These are phyloP conservation scores for Ophiocordyceps camponoti-rufipedis DNA, from an alignment of 2,329 filamentous ascomycete species.

Conservation along the genomic window DNA sequence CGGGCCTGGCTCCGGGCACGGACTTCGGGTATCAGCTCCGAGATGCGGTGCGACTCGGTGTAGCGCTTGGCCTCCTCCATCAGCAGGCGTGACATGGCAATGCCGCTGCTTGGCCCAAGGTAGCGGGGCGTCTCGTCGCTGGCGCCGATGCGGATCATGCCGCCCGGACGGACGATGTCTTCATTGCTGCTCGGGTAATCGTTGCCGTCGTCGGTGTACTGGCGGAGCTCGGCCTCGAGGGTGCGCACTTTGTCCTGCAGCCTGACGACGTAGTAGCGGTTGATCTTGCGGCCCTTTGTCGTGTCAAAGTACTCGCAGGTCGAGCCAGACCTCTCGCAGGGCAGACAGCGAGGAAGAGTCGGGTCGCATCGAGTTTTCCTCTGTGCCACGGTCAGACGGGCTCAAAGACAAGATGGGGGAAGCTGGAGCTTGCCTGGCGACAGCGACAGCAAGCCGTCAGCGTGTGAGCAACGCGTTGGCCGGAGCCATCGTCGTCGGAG, in stretches of 20 bases:
- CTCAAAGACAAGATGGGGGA: not conserved
- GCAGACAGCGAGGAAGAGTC: constrained; percentile 73
- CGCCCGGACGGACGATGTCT: constrained; percentile 72
- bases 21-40: constrained; percentile 70
- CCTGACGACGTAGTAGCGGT: constrained; percentile 79
- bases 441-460: constrained; percentile 67
- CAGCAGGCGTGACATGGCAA: constrained; percentile 82
- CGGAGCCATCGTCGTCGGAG: constrained; percentile 29
- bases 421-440: constrained; percentile 41
- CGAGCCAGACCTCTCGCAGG: constrained; percentile 82
- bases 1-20: constrained; percentile 15
- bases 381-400: constrained; percentile 23
- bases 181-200: constrained; percentile 55
- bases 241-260: constrained; percentile 73
- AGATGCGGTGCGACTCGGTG: constrained; percentile 78
- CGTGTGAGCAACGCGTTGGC: constrained; percentile 55
- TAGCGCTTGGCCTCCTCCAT: constrained; percentile 96
- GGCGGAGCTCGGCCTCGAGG: constrained; percentile 64
- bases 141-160: constrained; percentile 68
- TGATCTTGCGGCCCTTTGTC: constrained; percentile 67
- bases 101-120: constrained; percentile 83
- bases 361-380: constrained; percentile 95
- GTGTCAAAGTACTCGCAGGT: constrained; percentile 93
- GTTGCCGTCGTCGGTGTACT: constrained; percentile 60
- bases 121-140: constrained; percentile 77